Percentiles rank a stretch among this genome's conserved stretches.
Conservation (phyloP, 345 rosid genomes). For the Rhizophora mangle region DNA sequence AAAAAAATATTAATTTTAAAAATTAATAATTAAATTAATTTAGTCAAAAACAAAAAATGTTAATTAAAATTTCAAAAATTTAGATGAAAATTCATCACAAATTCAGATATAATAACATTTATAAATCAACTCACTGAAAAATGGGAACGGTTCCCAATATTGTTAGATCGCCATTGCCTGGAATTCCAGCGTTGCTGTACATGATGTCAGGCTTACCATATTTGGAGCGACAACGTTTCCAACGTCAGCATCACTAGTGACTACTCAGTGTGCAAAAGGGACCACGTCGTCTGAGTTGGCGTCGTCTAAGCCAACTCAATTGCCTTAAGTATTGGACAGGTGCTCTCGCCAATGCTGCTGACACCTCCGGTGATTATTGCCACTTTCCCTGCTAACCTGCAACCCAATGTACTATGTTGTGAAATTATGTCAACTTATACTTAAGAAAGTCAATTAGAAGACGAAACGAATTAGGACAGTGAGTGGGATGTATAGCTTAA, state of each 20-base stretch:
- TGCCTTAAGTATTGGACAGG: background rate
- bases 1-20: too few species aligned
- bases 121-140: too few species aligned
- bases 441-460: too few species aligned
- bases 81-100: too few species aligned
- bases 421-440: too few species aligned
- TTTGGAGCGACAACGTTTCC: slow-evolving; percentile 27
- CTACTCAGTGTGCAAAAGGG: slow-evolving; percentile 39
- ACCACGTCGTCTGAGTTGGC: slow-evolving; percentile 1
- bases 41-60: too few species aligned
- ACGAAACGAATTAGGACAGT: too few species aligned
- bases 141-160: slow-evolving; percentile 14
- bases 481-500: too few species aligned
- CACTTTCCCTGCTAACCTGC: slow-evolving; percentile 42
- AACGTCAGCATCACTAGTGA: slow-evolving; percentile 32
- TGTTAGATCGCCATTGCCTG: slow-evolving; percentile 20
- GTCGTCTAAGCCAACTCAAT: slow-evolving; percentile 9
- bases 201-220: slow-evolving; percentile 44
- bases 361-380: slow-evolving; percentile 48
- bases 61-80: too few species aligned
- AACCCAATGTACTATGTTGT: background rate
- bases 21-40: too few species aligned
- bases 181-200: slow-evolving; percentile 46
- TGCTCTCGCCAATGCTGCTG: slow-evolving; percentile 37
- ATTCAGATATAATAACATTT: too few species aligned